These are phyloP conservation scores for Chiua sp. DNA, from an alignment of 1,284 basidiomycete genomes.

Conservation along the genomic window DNA sequence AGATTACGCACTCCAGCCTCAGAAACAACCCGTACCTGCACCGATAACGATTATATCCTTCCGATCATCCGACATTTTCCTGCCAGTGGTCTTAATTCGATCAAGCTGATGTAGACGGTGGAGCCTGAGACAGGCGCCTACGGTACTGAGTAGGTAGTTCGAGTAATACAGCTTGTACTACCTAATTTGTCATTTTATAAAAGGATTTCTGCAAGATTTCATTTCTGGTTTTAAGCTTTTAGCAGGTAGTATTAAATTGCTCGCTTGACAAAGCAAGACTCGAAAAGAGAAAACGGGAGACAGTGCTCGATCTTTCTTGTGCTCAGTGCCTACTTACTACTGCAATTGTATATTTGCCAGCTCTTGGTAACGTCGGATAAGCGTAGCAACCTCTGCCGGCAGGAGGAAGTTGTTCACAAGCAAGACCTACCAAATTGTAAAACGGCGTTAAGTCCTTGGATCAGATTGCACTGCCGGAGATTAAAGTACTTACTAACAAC, in stretches of 20 bases:
- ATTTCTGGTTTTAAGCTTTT: no score
- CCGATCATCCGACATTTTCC: slow-evolving; percentile 31
- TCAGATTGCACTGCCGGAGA: neutral
- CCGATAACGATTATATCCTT: slow-evolving; percentile 43
- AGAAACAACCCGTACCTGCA: slow-evolving; percentile 45
- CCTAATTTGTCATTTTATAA: no score
- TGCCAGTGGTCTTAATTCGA: neutral
- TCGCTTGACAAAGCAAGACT: neutral
- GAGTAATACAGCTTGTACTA: no score
- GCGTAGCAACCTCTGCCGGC: slow-evolving; percentile 47
- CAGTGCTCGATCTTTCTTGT: neutral
- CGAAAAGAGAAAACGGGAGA: neutral
- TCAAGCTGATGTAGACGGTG: neutral
- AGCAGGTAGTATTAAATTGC: no score
- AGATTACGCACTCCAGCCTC: no score
- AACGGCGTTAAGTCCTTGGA: neutral
- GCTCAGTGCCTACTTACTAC: slow-evolving; percentile 16
- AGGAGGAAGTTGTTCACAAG: slow-evolving; percentile 52
- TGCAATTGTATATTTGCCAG: slow-evolving; percentile 46
- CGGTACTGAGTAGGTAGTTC: no score
- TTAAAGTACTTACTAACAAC: slow-evolving; percentile 52
- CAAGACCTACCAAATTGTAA: slow-evolving; percentile 44
- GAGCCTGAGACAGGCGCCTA: no score
- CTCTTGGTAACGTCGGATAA: slow-evolving; percentile 52
- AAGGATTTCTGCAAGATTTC: no score